phyloP scores from a whole-genome alignment of 495 filamentous ascomycete species.

The Penicillium argentinense region DNA sequence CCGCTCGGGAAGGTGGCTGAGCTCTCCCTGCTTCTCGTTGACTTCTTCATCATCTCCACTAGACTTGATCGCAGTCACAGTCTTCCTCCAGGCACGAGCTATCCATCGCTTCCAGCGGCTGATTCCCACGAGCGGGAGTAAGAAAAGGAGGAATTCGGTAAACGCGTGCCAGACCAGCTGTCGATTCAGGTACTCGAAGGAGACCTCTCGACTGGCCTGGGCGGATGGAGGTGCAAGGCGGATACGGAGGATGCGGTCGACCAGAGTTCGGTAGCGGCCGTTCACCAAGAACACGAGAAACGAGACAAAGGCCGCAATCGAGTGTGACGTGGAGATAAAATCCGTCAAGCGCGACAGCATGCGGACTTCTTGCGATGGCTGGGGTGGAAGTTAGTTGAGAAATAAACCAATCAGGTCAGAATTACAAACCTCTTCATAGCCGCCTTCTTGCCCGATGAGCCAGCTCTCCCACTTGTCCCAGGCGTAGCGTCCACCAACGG shows the following conservation, averaged over 20 bases:
- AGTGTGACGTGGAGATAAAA: slow-evolving; percentile 67
- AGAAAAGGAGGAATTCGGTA: slow-evolving; percentile 95
- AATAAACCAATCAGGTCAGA: neutral
- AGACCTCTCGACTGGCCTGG: slow-evolving; percentile 84
- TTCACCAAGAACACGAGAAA: slow-evolving; percentile 90
- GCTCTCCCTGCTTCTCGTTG: slow-evolving; percentile 63
- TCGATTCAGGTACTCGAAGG: slow-evolving; percentile 95
- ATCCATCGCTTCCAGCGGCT: slow-evolving; percentile 91
- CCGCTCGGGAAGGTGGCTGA: slow-evolving; percentile 82
- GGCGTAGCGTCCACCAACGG: slow-evolving; percentile 82
- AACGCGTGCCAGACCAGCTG: slow-evolving; percentile 99
- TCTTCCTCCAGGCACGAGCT: slow-evolving; percentile 75
- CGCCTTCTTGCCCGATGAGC: slow-evolving; percentile 71
- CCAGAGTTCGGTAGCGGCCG: slow-evolving; percentile 84
- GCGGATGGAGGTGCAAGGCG: slow-evolving; percentile 79
- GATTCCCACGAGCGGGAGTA: slow-evolving; percentile 91
- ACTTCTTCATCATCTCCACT: slow-evolving; percentile 47
- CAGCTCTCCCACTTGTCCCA: slow-evolving; percentile 91
- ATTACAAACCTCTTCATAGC: slow-evolving; percentile 58
- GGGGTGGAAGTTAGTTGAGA: slow-evolving; percentile 17
- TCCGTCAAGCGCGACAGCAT: slow-evolving; percentile 68
- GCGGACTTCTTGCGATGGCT: slow-evolving; percentile 52
- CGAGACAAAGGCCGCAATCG: slow-evolving; percentile 74
- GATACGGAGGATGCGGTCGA: slow-evolving; percentile 84
- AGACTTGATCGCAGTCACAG: slow-evolving; percentile 59